These are phyloP conservation scores for Wallemia ichthyophaga DNA, from an alignment of 1,284 basidiomycete species.

Conservation along the genomic window DNA sequence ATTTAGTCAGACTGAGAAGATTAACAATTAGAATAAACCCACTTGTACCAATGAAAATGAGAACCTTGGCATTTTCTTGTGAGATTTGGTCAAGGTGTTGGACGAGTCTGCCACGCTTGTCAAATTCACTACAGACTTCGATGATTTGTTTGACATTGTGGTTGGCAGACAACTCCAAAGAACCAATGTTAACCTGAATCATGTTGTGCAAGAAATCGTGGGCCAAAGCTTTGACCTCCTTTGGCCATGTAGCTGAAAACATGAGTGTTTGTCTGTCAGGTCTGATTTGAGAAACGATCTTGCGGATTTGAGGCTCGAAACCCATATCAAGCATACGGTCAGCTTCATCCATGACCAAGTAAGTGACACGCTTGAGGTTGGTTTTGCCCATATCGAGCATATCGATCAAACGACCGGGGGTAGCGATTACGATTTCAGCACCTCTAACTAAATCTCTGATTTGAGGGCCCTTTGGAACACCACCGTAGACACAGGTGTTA, in stretches of 20 bases:
- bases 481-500: conserved; percentile 93
- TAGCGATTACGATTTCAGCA: conserved; percentile 68
- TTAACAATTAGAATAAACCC: background rate
- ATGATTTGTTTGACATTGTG: conserved; percentile 91
- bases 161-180: conserved; percentile 91
- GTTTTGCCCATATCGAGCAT: conserved; percentile 86
- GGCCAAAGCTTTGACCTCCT: conserved; percentile 92
- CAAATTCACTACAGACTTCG: conserved; percentile 89
- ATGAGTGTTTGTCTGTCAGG: conserved; percentile 84
- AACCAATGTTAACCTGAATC: conserved; percentile 97
- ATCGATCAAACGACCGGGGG: conserved; percentile 16
- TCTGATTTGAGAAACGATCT: conserved; percentile 85
- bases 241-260: conserved; percentile 99
- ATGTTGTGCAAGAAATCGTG: conserved; percentile 84
- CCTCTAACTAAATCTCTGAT: conserved; percentile 90
- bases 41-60: conserved; percentile 88
- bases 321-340: conserved; percentile 98
- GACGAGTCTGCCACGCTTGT: conserved; percentile 84
- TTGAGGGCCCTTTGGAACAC: conserved; percentile 92
- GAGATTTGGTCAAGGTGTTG: conserved; percentile 94
- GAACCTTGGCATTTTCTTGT: conserved; percentile 84
- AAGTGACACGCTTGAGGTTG: conserved; percentile 79
- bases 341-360: conserved; percentile 96
- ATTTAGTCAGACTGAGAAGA: background rate
- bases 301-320: conserved; percentile 97